Conservation (phyloP, 2,329 filamentous ascomycete genomes). For the Penicillium sp. region DNA sequence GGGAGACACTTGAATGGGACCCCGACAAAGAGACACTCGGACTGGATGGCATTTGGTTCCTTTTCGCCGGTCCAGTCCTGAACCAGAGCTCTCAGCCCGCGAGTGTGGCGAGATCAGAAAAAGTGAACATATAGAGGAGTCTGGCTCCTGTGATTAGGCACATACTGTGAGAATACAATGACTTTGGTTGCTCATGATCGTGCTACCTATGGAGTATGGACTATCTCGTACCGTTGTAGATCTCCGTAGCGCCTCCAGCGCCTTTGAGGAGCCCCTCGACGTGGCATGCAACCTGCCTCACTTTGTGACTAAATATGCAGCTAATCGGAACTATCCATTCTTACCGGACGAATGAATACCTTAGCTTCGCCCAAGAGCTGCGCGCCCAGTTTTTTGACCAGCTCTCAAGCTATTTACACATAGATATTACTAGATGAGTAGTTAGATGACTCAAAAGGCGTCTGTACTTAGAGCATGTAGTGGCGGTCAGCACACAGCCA, state of each 20-base stretch:
- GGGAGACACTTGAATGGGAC: not conserved
- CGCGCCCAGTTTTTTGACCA: constrained; percentile 8
- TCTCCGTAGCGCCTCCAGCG: not conserved
- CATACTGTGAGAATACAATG: constrained; percentile 22
- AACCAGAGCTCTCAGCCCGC: constrained; percentile 18
- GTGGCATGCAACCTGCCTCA: constrained; percentile 16
- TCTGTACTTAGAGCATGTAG: not conserved
- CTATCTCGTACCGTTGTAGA: constrained; percentile 4
- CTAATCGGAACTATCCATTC: constrained; percentile 10
- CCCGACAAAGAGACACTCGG: constrained; percentile 19
- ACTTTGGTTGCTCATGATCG: constrained; percentile 4
- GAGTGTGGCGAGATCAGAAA: constrained; percentile 23
- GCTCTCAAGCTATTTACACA: not conserved
- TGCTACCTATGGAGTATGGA: not conserved
- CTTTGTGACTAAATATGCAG: constrained; percentile 9
- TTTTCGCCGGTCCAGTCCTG: constrained; percentile 27
- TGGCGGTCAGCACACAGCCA: constrained; percentile 21
- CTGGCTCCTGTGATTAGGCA: constrained; percentile 18
- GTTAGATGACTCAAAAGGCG: not conserved
- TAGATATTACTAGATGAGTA: no score
- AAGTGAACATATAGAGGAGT: constrained; percentile 25
- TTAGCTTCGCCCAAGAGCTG: not conserved
- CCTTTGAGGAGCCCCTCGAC: not conserved
- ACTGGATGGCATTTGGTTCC: constrained; percentile 29
- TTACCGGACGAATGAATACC: constrained; percentile 1